phyloP scores from a whole-genome alignment of 2,329 filamentous ascomycete genomes.

The Furcasterigmium sp. region DNA sequence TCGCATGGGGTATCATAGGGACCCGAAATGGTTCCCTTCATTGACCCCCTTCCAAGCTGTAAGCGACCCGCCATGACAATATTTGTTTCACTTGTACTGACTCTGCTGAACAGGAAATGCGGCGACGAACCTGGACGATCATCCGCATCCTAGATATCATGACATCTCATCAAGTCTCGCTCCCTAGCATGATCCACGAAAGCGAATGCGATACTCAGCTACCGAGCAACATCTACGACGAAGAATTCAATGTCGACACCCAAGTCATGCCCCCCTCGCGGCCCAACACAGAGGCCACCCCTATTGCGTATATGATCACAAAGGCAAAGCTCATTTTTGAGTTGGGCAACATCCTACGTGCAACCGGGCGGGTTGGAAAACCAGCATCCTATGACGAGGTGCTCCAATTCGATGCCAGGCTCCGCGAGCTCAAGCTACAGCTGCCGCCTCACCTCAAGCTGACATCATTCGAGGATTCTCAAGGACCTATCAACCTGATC shows the following conservation, averaged over 20 bases:
- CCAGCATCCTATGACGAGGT: slow-evolving; percentile 60
- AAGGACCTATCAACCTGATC: slow-evolving; percentile 78
- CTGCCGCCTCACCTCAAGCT: slow-evolving; percentile 78
- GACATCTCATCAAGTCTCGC: slow-evolving; percentile 69
- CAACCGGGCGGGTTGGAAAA: slow-evolving; percentile 50
- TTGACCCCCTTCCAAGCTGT: slow-evolving; percentile 69
- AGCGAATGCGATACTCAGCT: slow-evolving; percentile 71
- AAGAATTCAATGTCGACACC: slow-evolving; percentile 68
- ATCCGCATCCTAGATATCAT: slow-evolving; percentile 69
- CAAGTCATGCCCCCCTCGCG: slow-evolving; percentile 63
- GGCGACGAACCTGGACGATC: slow-evolving; percentile 62
- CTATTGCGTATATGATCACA: slow-evolving; percentile 72
- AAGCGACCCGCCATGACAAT: slow-evolving; percentile 19
- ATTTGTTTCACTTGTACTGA: not conserved
- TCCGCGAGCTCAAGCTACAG: slow-evolving; percentile 57
- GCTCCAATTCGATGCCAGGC: slow-evolving; percentile 53
- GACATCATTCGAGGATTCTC: slow-evolving; percentile 66
- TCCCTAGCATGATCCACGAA: slow-evolving; percentile 65
- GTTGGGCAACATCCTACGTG: slow-evolving; percentile 67
- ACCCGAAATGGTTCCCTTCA: slow-evolving; percentile 67
- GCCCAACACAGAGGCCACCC: slow-evolving; percentile 65
- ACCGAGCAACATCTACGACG: slow-evolving; percentile 75
- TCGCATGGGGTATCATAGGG: slow-evolving; percentile 74
- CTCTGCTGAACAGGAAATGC: slow-evolving; percentile 54
- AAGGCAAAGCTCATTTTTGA: slow-evolving; percentile 65